A percentile compares a stretch with the other conserved stretches of the same genome.
Evolutionary conservation across 2,329 filamentous ascomycete species (phyloP).

Genomic region (Aspergillus versicolor): DNA sequence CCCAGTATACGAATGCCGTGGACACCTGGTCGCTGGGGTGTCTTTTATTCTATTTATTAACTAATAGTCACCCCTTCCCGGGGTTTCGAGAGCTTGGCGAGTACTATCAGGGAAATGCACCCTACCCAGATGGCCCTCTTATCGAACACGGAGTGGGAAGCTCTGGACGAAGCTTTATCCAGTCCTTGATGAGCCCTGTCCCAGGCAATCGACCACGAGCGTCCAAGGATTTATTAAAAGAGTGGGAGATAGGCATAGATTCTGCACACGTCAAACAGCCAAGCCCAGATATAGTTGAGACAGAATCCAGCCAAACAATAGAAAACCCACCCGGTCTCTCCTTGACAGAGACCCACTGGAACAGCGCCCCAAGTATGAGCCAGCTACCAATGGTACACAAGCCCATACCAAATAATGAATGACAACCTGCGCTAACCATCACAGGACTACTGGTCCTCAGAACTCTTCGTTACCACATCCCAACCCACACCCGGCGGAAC

Average conservation of each 20-base stretch:
- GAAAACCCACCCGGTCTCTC: background rate
- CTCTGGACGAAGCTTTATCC: background rate
- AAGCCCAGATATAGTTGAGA: background rate
- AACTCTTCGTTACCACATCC: background rate
- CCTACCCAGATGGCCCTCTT: background rate
- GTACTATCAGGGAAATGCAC: too few relatives aligned
- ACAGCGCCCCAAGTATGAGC: background rate
- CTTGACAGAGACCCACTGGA: background rate
- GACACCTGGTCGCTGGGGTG: background rate
- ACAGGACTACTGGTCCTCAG: background rate
- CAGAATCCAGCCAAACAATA: background rate
- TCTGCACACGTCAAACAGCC: background rate
- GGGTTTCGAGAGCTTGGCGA: too few relatives aligned
- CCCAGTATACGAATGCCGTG: background rate
- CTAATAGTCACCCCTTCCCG: background rate
- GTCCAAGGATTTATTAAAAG: background rate
- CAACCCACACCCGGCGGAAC: background rate
- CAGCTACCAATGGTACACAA: background rate
- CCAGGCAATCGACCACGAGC: background rate
- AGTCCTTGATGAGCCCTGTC: background rate
- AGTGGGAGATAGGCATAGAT: background rate
- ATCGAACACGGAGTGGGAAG: background rate
- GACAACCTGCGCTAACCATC: background rate
- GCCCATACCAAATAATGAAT: too few relatives aligned
- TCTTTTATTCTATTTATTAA: background rate